Base-by-base conservation (phyloP, 345 rosid species). In the thale cress (Arabidopsis thaliana) region DNA sequence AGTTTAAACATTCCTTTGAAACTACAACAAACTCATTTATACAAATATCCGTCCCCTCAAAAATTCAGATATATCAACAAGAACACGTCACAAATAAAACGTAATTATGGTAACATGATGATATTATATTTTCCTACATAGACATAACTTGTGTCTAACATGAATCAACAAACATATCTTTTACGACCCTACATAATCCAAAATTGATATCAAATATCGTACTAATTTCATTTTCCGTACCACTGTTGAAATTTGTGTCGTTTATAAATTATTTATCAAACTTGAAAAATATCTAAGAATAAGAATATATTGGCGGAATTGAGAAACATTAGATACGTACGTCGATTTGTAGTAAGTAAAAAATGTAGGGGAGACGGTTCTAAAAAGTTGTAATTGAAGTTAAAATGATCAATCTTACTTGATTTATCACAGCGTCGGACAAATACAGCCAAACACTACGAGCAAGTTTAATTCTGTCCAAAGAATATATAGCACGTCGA, bases 1-100 rank as follows among this genome's bases (percentile, higher is more conserved):
- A 46, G 2, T 10, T 13, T 13, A 34, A 58, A 58, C 13, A 58
- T 58, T n/a, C 25, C 7, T 58, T 58, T 25, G 7, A 58, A 58
- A 58, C 25, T 25, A 48, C 53, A 20, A 48, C 25, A 11, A 48
- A 48, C 53, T 49, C 56, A 23, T 3, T 4, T 23, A 50, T 37
- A 59, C 50, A 24, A n/a, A 64, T 59, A 57, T 46, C n/a, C 6
- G 12, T 13, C 36, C 20, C 46, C 2, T 58, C 38, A 14, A 1
- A 71, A 13, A 8, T 34, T 71, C 38, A 59, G 49, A 59, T 37
- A 59, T 37, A 49, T 37, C 22, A 71, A 49, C 50, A 50, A 49
- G 22, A 25, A 60, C 51, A 60, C 22, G 68, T 40, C 28, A 60
- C 40, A 1, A 13, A 71, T 60, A 60, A 60, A n/a, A 50, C 45